Base-by-base conservation (phyloP, 108 stramenopile species). In the Cyclotella sp. region DNA sequence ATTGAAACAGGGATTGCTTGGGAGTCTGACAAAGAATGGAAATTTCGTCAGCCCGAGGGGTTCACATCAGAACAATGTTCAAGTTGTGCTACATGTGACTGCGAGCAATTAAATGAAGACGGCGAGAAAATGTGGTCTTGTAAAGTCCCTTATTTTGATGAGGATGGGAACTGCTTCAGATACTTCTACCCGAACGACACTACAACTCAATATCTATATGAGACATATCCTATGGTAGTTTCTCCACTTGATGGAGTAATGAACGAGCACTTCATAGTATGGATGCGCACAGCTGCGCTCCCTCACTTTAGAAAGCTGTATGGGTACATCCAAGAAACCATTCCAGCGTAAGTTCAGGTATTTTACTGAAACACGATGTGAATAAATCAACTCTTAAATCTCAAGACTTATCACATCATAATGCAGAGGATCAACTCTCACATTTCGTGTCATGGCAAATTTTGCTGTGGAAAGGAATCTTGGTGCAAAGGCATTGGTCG, bases 201-300 rank as follows among this genome's bases (percentile, higher is more conserved):
- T 45, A 92, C 85, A 12, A 95, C 91, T 7, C 91, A 89, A 61
- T 95, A 94, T 67, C 65, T 95, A 29, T 90, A 95, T 78, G 92
- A 97, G 68, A 91, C 93, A 12, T 93, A 95, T 47, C 90, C 92
- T 13, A 83, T 85, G 68, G 75, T 92, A 10, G 87, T 95, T 29
- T 88, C 73, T 77, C 92, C 97, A 8, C 52, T 97, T 8, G 95
- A 96, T 42, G 97, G 97, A 9, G 99, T 99, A 4, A 86, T 81
- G 14, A 91, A 99, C 75, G 98, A 99, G 71, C 98, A 98, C 77
- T 99, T 99, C 82, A 89, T 98, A 9, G 98, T 99, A 9, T 99
- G 99, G 99, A 99, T 99, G 99, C 85, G 98, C 16, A 85, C 89
- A 5, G 98, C 98, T 3, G 94, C 93, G 0, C 71, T 95, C 12